Percentiles rank a stretch among this genome's conserved stretches.
Conservation (phyloP, 768 basidiomycete genomes). For the Suillus variegatus region DNA sequence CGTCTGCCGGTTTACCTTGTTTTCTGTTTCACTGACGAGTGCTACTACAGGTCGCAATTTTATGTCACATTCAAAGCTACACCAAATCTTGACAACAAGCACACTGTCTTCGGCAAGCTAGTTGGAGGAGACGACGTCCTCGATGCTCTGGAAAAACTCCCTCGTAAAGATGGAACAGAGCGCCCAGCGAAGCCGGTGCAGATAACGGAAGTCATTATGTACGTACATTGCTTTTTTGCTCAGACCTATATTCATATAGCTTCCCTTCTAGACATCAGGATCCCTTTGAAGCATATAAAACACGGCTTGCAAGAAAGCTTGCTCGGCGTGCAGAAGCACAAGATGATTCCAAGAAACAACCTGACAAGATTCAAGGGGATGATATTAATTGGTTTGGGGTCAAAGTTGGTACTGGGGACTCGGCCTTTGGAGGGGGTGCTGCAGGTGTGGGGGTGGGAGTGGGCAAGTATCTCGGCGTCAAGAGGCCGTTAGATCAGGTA, state of each 20-base stretch:
- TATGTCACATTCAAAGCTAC: constrained; percentile 87
- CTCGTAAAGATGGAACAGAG: constrained; percentile 83
- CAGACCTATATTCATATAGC: constrained; percentile 8
- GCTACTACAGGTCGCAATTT: constrained; percentile 74
- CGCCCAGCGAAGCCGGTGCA: constrained; percentile 82
- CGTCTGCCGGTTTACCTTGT: constrained; percentile 16
- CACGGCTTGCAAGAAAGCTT: constrained; percentile 76
- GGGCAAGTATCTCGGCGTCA: constrained; percentile 77
- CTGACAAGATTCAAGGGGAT: constrained; percentile 62
- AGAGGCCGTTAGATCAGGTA: constrained; percentile 40
- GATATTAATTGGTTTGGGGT: constrained; percentile 88
- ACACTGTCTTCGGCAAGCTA: constrained; percentile 95
- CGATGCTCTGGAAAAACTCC: constrained; percentile 78
- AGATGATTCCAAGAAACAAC: constrained; percentile 29
- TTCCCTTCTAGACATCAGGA: constrained; percentile 72
- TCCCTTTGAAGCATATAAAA: constrained; percentile 93
- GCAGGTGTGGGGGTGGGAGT: constrained; percentile 58
- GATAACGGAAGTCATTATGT: constrained; percentile 89
- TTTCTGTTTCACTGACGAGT: constrained; percentile 1
- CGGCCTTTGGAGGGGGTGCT: constrained; percentile 28
- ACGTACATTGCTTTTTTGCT: constrained; percentile 28
- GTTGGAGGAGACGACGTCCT: constrained; percentile 95
- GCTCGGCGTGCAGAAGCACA: constrained; percentile 42
- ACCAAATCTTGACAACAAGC: constrained; percentile 87
- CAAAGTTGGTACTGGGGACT: constrained; percentile 61